These are phyloP conservation scores for Aristolochia contorta DNA, from an alignment of 164 flowering plant genomes.

Conservation along the genomic window DNA sequence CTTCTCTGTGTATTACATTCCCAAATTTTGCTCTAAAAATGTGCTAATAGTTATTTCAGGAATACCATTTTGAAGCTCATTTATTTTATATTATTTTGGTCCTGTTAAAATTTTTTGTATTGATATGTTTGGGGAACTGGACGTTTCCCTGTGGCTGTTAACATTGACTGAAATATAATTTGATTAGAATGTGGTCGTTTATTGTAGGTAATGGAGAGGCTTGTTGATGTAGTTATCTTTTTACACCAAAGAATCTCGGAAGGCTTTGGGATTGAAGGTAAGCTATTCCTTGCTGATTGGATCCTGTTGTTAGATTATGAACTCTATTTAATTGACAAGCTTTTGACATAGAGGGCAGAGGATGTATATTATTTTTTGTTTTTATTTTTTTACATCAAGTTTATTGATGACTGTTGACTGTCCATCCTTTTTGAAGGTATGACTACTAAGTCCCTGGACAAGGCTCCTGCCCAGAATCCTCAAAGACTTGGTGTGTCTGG, in stretches of 20 bases:
- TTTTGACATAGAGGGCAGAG: too few relatives aligned
- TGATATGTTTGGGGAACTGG: too few relatives aligned
- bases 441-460: neutral
- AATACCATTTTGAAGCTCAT: too few relatives aligned
- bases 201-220: slow-evolving; percentile 84
- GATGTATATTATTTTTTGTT: neutral
- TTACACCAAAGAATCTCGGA: slow-evolving; percentile 66
- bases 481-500: slow-evolving; percentile 71
- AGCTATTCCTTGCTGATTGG: neutral
- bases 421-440: neutral
- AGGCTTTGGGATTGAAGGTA: slow-evolving; percentile 68
- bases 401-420: neutral
- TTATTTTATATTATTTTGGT: neutral
- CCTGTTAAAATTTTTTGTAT: too few relatives aligned
- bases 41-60: too few relatives aligned
- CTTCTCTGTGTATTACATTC: too few relatives aligned
- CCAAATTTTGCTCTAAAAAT: too few relatives aligned
- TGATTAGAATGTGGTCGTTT: neutral
- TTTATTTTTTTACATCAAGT: neutral
- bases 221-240: slow-evolving; percentile 80
- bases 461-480: slow-evolving; percentile 27
- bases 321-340: neutral
- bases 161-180: too few relatives aligned
- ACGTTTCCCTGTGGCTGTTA: too few relatives aligned
- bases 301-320: neutral